phyloP scores from a whole-genome alignment of 73 alveolate genomes.

The Paramecium primaurelia region DNA sequence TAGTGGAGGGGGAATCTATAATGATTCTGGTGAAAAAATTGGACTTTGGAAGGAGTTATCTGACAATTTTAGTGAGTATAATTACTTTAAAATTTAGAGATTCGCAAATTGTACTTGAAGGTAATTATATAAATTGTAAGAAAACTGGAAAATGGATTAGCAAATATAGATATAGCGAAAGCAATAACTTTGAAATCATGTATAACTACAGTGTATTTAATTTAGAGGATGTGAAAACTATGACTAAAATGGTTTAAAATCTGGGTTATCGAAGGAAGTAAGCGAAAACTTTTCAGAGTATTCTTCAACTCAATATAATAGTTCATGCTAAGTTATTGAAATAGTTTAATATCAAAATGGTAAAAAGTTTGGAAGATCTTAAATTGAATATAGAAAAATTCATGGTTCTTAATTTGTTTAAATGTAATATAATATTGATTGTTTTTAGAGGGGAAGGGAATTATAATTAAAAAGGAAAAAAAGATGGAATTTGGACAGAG shows the following conservation, averaged over 20 bases:
- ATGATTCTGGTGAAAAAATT: neutral
- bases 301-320: neutral
- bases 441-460: neutral
- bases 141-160: neutral
- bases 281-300: neutral
- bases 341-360: neutral
- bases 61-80: neutral
- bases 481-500: neutral
- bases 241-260: neutral
- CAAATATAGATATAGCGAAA: neutral
- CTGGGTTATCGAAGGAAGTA: neutral
- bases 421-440: neutral
- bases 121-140: neutral
- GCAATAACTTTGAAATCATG: neutral
- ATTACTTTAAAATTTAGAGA: neutral
- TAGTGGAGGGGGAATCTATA: neutral
- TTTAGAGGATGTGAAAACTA: neutral
- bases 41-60: neutral
- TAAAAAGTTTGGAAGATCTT: neutral
- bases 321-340: neutral
- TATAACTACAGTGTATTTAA: neutral
- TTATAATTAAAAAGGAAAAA: neutral
- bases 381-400: neutral
- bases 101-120: neutral
- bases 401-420: neutral